Conservation (phyloP, 2,329 filamentous ascomycete genomes). For the Plenodomus lindquistii region DNA sequence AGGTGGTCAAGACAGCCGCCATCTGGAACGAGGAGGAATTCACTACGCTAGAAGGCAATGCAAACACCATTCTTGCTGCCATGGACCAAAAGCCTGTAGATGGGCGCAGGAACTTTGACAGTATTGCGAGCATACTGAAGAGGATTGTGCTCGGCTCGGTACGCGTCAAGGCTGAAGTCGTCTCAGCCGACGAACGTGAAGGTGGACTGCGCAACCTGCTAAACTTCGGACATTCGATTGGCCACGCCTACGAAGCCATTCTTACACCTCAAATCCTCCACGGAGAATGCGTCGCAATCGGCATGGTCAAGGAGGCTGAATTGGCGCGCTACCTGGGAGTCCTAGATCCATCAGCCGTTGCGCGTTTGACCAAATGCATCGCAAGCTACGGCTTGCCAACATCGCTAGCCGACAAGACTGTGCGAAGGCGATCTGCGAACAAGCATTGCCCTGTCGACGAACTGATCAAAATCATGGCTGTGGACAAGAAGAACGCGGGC, state of each 20-base stretch:
- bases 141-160: constrained; percentile 83
- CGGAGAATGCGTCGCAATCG: constrained; percentile 93
- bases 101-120: constrained; percentile 64
- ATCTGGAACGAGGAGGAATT: constrained; percentile 95
- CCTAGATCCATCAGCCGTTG: constrained; percentile 82
- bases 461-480: constrained; percentile 88
- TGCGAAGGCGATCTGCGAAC: constrained; percentile 79
- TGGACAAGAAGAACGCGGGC: constrained; percentile 98
- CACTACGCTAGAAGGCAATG: constrained; percentile 78
- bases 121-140: constrained; percentile 62
- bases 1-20: constrained; percentile 96
- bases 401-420: constrained; percentile 78
- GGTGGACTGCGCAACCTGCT: constrained; percentile 90
- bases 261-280: constrained; percentile 94
- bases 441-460: constrained; percentile 87
- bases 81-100: constrained; percentile 65
- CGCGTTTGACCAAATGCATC: constrained; percentile 88
- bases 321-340: constrained; percentile 86
- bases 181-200: constrained; percentile 92
- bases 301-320: constrained; percentile 98
- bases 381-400: constrained; percentile 90
- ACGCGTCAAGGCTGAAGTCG: constrained; percentile 91
- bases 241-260: constrained; percentile 94
- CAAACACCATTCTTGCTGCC: constrained; percentile 72
- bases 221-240: constrained; percentile 98